Conservation (phyloP, 148 eudicot genomes). For the Pharnaceum exiguum region DNA sequence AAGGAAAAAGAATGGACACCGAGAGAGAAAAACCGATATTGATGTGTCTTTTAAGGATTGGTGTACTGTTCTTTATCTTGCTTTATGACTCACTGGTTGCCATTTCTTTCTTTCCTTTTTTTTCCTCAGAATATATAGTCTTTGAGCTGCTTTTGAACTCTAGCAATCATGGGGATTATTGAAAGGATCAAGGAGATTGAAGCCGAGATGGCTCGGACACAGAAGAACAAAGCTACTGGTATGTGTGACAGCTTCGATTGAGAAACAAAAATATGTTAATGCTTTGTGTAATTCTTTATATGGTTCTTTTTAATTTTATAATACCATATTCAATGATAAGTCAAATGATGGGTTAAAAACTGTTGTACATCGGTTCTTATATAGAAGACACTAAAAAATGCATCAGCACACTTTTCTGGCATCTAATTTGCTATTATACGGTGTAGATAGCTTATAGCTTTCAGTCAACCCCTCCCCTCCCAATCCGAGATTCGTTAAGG, state of each 20-base stretch:
- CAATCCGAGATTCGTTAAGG: background rate
- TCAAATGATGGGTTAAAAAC: too few species aligned
- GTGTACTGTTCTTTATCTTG: background rate
- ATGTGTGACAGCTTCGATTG: slow-evolving; percentile 4
- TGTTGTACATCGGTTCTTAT: background rate
- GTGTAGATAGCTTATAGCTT: background rate
- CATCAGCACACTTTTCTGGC: background rate
- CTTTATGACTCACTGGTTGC: background rate
- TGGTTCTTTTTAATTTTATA: background rate
- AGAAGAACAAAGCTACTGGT: slow-evolving; percentile 99
- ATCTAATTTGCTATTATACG: background rate
- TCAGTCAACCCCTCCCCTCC: background rate
- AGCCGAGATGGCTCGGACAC: slow-evolving; percentile 99
- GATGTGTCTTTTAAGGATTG: background rate
- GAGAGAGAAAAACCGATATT: too few species aligned
- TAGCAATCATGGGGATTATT: slow-evolving; percentile 77
- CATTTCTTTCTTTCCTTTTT: background rate
- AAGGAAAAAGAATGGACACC: background rate
- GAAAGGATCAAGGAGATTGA: slow-evolving; percentile 97
- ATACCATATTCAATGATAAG: too few species aligned
- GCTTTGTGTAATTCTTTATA: background rate
- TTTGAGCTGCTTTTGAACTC: slow-evolving; percentile 17
- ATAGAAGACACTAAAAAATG: background rate
- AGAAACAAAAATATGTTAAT: background rate
- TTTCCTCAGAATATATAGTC: background rate